phyloP scores from a whole-genome alignment of 2,329 filamentous ascomycete genomes.

The Penicillium sp. region DNA sequence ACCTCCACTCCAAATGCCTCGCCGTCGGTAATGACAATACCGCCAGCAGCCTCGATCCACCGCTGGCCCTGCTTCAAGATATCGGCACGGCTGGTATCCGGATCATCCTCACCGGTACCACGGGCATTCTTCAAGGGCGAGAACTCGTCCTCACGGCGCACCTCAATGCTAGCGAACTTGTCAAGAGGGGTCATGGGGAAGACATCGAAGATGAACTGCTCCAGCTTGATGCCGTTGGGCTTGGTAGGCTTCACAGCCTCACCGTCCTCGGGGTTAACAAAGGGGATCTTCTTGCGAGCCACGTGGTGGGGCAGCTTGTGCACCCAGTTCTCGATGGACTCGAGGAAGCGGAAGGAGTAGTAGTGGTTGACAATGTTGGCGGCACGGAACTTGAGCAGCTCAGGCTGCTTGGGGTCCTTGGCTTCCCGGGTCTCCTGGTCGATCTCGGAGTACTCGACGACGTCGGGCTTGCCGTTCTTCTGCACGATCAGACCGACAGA shows the following conservation, averaged over 20 bases:
- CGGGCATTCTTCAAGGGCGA: slow-evolving; percentile 91
- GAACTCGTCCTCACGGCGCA: slow-evolving; percentile 96
- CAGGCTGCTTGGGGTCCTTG: slow-evolving; percentile 75
- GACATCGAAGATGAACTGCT: slow-evolving; percentile 99
- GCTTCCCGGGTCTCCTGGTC: slow-evolving; percentile 86
- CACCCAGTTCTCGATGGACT: slow-evolving; percentile 83
- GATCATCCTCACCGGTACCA: slow-evolving; percentile 87
- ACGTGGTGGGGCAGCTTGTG: slow-evolving; percentile 91
- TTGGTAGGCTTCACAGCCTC: slow-evolving; percentile 86
- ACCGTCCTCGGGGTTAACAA: slow-evolving; percentile 72
- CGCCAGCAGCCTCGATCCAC: slow-evolving; percentile 81
- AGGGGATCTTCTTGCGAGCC: slow-evolving; percentile 97
- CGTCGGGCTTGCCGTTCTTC: slow-evolving; percentile 94
- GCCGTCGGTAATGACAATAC: slow-evolving; percentile 66
- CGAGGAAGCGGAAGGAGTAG: slow-evolving; percentile 92
- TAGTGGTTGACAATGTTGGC: slow-evolving; percentile 99
- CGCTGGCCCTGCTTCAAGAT: slow-evolving; percentile 87
- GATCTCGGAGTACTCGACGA: slow-evolving; percentile 98
- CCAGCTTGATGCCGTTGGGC: slow-evolving; percentile 97
- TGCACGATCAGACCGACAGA: slow-evolving; percentile 91
- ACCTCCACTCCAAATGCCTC: slow-evolving; percentile 75
- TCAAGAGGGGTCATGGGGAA: slow-evolving; percentile 84
- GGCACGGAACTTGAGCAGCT: slow-evolving; percentile 89
- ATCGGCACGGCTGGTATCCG: slow-evolving; percentile 86
- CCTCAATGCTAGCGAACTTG: slow-evolving; percentile 95